phyloP scores from a whole-genome alignment of 345 rosid genomes.

The Camelina sativa region DNA sequence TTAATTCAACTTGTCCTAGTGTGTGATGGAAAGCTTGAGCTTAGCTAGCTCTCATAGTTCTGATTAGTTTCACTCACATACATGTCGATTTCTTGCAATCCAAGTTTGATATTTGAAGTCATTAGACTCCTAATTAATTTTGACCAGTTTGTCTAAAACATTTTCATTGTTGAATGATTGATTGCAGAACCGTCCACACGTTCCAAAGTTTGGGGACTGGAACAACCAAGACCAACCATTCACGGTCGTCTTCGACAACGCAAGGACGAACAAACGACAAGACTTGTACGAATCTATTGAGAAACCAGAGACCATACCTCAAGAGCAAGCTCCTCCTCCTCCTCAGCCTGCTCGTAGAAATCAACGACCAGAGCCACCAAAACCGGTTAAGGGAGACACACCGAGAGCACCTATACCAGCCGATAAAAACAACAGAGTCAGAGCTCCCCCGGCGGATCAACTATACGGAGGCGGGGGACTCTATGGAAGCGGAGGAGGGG shows the following conservation, averaged over 20 bases:
- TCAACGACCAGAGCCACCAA: constrained; percentile 35
- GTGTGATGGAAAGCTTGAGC: background rate
- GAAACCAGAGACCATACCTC: constrained; percentile 26
- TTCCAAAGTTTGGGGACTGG: constrained; percentile 50
- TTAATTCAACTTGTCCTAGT: background rate
- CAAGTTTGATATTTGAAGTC: constrained; percentile 2
- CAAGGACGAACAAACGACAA: constrained; percentile 38
- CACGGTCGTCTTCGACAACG: constrained; percentile 46
- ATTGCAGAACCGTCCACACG: constrained; percentile 45
- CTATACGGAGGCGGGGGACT: constrained; percentile 28
- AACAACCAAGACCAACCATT: constrained; percentile 43
- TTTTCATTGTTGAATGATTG: background rate
- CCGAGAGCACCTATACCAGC: constrained; percentile 42
- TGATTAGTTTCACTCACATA: background rate
- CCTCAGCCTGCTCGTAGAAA: constrained; percentile 38
- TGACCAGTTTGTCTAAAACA: background rate
- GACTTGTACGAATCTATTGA: constrained; percentile 39
- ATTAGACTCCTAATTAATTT: background rate
- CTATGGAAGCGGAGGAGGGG: constrained; percentile 12
- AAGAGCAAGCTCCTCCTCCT: constrained; percentile 28
- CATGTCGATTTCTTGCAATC: constrained; percentile 1
- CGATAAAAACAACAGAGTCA: constrained; percentile 55
- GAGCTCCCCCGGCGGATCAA: constrained; percentile 54
- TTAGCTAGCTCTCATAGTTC: background rate
- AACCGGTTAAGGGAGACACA: constrained; percentile 1